These are phyloP conservation scores for Hypoxylon rickii DNA, from an alignment of 495 filamentous ascomycete genomes.

Conservation along the genomic window DNA sequence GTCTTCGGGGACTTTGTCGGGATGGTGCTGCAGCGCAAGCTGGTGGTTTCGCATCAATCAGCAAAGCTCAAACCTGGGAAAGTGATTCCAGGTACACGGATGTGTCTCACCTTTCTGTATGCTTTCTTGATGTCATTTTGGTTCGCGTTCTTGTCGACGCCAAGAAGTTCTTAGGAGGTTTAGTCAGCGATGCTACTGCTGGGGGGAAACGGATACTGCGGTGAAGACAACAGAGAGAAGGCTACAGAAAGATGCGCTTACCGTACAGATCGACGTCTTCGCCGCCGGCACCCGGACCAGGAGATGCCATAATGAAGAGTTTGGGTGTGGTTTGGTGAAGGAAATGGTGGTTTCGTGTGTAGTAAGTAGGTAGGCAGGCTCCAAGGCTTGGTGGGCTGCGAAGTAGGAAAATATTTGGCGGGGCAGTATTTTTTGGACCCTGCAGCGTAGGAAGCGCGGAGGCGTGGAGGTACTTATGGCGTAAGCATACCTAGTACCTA, in stretches of 20 bases:
- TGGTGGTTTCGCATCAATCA: constrained; percentile 41
- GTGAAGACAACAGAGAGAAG: not conserved
- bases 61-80: no score
- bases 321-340: constrained; percentile 6
- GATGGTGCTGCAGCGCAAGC: constrained; percentile 87
- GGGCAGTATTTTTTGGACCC: constrained; percentile 36
- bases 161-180: constrained; percentile 67
- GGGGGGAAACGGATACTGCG: not conserved
- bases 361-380: not conserved
- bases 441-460: no score
- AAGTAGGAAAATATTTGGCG: constrained; percentile 35
- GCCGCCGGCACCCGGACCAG: constrained; percentile 37
- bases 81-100: not conserved
- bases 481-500: no score
- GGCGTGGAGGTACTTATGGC: no score
- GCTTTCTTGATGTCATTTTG: constrained; percentile 94
- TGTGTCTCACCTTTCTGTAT: constrained; percentile 79
- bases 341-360: not conserved
- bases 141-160: constrained; percentile 67
- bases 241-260: constrained; percentile 39
- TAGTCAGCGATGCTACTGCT: constrained; percentile 21
- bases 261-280: constrained; percentile 73
- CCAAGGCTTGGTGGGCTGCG: constrained; percentile 17
- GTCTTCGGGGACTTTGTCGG: constrained; percentile 91
- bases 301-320: constrained; percentile 42